phyloP scores from a whole-genome alignment of 805 yeast species.

The Kodamaea neixiangensis region DNA sequence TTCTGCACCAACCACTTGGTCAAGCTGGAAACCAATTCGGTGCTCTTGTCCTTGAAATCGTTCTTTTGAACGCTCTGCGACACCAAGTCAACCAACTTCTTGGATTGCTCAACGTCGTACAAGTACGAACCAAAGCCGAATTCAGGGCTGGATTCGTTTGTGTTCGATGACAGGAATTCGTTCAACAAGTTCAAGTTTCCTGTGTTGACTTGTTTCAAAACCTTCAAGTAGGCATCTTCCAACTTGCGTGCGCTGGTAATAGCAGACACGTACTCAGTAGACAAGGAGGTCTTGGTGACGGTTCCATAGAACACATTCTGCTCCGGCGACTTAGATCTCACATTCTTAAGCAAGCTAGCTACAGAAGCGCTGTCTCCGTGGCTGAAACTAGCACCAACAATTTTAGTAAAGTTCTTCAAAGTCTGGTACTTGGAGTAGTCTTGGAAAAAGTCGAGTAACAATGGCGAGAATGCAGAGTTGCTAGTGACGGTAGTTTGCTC shows the following conservation, averaged over 20 bases:
- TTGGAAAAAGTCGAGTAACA: constrained; percentile 74
- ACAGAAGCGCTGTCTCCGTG: constrained; percentile 25
- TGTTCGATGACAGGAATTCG: constrained; percentile 49
- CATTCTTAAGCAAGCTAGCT: constrained; percentile 52
- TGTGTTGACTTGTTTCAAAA: constrained; percentile 67
- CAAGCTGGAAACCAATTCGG: constrained; percentile 54
- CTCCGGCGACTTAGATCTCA: constrained; percentile 53
- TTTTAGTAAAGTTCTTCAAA: constrained; percentile 49
- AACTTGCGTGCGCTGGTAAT: constrained; percentile 50
- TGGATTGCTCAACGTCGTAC: constrained; percentile 53
- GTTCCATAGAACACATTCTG: constrained; percentile 65
- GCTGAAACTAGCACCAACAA: constrained; percentile 59
- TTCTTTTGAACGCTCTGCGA: constrained; percentile 48
- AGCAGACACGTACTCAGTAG: constrained; percentile 39
- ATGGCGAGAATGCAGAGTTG: constrained; percentile 56
- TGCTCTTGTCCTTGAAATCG: constrained; percentile 48
- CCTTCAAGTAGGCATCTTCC: constrained; percentile 76
- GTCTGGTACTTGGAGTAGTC: constrained; percentile 50
- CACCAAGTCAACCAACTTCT: constrained; percentile 46
- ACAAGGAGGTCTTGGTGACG: constrained; percentile 18
- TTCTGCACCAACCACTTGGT: constrained; percentile 70
- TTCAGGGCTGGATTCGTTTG: constrained; percentile 69
- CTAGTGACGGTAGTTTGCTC: constrained; percentile 54
- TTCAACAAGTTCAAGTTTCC: constrained; percentile 61
- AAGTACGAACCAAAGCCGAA: constrained; percentile 81